Conservation (phyloP, 192 early-diverging fungal genomes). For the Coemansia sp. region DNA sequence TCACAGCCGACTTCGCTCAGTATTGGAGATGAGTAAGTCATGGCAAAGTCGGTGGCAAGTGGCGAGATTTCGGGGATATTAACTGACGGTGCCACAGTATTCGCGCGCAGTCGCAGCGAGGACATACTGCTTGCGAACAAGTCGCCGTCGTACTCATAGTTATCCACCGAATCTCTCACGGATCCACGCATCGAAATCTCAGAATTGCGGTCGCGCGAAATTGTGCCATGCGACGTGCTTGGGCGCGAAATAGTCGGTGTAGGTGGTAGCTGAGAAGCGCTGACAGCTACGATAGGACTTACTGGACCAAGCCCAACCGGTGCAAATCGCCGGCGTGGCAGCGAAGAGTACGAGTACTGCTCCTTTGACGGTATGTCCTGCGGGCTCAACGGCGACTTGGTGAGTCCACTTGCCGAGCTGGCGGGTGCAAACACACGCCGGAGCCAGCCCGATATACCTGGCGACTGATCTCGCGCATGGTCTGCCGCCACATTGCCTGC, state of each 20-base stretch:
- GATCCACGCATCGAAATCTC: conserved; percentile 7
- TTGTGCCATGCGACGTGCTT: conserved; percentile 24
- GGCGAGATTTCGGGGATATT: conserved; percentile 9
- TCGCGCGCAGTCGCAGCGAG: conserved; percentile 21
- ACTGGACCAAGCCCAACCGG: conserved; percentile 11
- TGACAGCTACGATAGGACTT: conserved; percentile 1
- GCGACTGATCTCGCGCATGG: conserved; percentile 16
- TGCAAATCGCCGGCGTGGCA: conserved; percentile 24
- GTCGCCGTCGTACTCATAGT: background rate
- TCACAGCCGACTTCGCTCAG: background rate
- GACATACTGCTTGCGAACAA: background rate
- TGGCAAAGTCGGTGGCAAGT: conserved; percentile 10
- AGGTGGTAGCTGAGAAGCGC: background rate
- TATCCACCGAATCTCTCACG: background rate
- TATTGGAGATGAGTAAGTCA: conserved; percentile 4
- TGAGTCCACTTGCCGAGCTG: background rate
- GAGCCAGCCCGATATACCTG: conserved; percentile 43
- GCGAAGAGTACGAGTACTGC: conserved; percentile 47
- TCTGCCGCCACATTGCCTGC: background rate
- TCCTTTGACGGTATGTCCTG: conserved; percentile 40
- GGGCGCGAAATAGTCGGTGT: conserved; percentile 23
- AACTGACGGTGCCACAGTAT: conserved; percentile 11
- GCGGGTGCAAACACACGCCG: conserved; percentile 45
- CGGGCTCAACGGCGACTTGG: conserved; percentile 30
- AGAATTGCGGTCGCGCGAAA: conserved; percentile 14